These are phyloP conservation scores for Gaeumannomyces tritici DNA, from an alignment of 2,329 filamentous ascomycete species.

Conservation along the genomic window DNA sequence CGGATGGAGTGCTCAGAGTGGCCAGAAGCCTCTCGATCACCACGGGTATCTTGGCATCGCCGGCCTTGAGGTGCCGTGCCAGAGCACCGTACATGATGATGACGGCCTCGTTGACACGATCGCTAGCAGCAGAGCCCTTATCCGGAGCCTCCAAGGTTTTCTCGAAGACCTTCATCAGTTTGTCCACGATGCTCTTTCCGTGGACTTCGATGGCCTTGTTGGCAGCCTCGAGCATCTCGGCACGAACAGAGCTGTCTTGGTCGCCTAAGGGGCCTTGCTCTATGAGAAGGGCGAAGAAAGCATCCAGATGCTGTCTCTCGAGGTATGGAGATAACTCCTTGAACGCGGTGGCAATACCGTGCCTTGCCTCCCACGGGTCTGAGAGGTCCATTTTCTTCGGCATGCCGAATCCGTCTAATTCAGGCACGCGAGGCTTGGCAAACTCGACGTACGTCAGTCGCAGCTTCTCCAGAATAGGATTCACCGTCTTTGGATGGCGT, in stretches of 20 bases:
- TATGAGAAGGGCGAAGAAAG: slow-evolving; percentile 78
- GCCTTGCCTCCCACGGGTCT: slow-evolving; percentile 85
- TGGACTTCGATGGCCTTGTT: slow-evolving; percentile 71
- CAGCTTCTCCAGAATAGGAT: slow-evolving; percentile 53
- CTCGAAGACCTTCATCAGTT: slow-evolving; percentile 88
- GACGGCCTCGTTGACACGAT: slow-evolving; percentile 92
- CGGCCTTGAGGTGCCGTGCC: slow-evolving; percentile 72
- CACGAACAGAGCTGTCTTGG: slow-evolving; percentile 63
- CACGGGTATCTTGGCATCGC: slow-evolving; percentile 79
- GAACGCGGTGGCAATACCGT: slow-evolving; percentile 82
- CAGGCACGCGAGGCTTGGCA: slow-evolving; percentile 71
- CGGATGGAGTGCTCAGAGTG: slow-evolving; percentile 87
- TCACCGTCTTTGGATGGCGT: slow-evolving; percentile 23
- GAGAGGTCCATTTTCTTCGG: slow-evolving; percentile 77
- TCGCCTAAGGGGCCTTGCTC: slow-evolving; percentile 82
- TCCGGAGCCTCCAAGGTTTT: slow-evolving; percentile 77
- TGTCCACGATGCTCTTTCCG: slow-evolving; percentile 74
- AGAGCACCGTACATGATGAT: slow-evolving; percentile 95
- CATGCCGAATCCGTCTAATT: slow-evolving; percentile 92
- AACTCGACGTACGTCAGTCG: slow-evolving; percentile 66
- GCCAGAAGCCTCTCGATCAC: slow-evolving; percentile 80
- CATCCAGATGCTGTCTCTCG: slow-evolving; percentile 57
- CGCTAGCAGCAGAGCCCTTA: slow-evolving; percentile 69
- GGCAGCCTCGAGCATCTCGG: slow-evolving; percentile 87
- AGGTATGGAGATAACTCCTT: slow-evolving; percentile 69